Base-by-base conservation (phyloP, 1,139 yeast species). In the Diutina ranongensis region DNA sequence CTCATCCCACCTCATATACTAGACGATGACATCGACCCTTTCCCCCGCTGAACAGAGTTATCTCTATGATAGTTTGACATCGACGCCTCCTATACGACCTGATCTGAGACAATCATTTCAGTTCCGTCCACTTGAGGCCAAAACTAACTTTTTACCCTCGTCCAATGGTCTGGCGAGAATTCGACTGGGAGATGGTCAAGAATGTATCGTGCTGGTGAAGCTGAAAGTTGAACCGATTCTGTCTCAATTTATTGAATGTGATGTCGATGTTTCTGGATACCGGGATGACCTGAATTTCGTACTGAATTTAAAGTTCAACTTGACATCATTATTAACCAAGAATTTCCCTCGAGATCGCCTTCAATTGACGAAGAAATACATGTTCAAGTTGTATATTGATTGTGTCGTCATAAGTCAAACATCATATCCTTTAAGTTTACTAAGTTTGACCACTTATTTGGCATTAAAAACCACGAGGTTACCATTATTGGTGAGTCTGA, bases 161-260 rank as follows among this genome's bases (percentile, higher is more conserved):
- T 83, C 96, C 8, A 86, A 89, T 63, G 98, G 98, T 18, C 87
- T 96, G 5, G 84, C 97, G 1, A 73, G 95, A 63, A 78, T 89
- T 34, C 72, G 89, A 54, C 74, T 87, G 35, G 75, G 84, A 48
- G 97, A 89, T 61, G 97, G 97, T 20, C 79, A 88, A 54, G 97
- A 89, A 61, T 87, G 96, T 57, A 81, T 89, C 45, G 89, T 87
- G 2, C 92, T 97, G 56, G 75, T 89, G 45, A 89, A 89, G 61
- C 76, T 89, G 9, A 83, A 84, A 55, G 97, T 89, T 2, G 83
- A 85, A n/a, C 71, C 74, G 47, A 66, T 67, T 33, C 61, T 72
- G 18, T 54, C 59, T 15, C 59, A 74, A 28, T 64, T 87, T 33
- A 67, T 89, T 4, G 80, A 80, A 45, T 80, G 87, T 38, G 95